Conservation (phyloP, 257 asterid genomes). For the Nicotiana otophora region DNA sequence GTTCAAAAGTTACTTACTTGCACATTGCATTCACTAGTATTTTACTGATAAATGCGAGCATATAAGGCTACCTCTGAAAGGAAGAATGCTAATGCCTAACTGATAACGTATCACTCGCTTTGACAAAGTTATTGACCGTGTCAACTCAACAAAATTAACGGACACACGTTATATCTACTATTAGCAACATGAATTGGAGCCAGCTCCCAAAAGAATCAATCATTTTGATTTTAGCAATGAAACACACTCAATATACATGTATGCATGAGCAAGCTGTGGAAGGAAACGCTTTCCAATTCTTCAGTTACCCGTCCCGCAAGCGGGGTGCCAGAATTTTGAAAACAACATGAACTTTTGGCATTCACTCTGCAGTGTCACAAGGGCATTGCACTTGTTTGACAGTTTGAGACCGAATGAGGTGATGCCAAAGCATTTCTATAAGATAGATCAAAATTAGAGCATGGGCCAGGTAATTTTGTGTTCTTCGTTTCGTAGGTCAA, state of each 20-base stretch:
- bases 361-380: background rate
- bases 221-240: background rate
- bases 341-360: background rate
- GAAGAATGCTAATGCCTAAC: background rate
- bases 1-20: no score
- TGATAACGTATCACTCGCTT: background rate
- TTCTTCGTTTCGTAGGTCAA: background rate
- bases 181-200: background rate
- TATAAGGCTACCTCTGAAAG: background rate
- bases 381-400: background rate
- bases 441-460: constrained; percentile 2
- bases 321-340: background rate
- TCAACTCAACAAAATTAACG: background rate
- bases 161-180: background rate
- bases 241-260: background rate
- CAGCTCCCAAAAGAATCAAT: background rate
- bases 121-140: background rate
- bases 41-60: background rate
- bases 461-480: background rate
- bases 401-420: background rate
- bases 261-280: background rate
- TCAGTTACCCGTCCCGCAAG: background rate
- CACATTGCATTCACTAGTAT: no score
- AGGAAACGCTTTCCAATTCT: background rate
- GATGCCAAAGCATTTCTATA: background rate